These are phyloP conservation scores for Irineochytrium annulatum DNA, from an alignment of 192 early-diverging fungal species.

Conservation along the genomic window DNA sequence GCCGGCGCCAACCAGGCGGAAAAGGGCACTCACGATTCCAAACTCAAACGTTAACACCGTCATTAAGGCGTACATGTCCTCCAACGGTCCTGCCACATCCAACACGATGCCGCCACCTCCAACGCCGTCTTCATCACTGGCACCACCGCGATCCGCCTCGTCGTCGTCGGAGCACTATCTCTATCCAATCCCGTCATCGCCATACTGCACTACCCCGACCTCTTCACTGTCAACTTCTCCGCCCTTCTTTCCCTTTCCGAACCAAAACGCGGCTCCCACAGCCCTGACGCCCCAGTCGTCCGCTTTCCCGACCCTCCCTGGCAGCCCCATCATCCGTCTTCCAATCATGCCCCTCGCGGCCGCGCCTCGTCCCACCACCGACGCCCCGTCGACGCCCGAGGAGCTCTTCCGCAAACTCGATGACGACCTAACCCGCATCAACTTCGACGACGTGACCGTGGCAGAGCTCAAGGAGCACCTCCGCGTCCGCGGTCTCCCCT, in stretches of 20 bases:
- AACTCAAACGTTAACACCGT: background rate
- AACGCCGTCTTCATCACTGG: background rate
- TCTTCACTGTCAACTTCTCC: background rate
- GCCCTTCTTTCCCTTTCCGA: background rate
- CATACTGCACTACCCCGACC: background rate
- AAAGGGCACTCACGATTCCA: background rate
- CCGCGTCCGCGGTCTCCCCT: slow-evolving; percentile 59
- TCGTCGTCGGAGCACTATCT: too few species aligned
- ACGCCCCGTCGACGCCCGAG: slow-evolving; percentile 3
- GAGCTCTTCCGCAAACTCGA: slow-evolving; percentile 47
- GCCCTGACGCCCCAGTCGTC: background rate
- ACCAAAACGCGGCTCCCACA: background rate
- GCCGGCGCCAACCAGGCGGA: background rate
- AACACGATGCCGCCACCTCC: background rate
- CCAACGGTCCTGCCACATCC: background rate
- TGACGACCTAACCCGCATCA: slow-evolving; percentile 55
- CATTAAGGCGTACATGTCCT: background rate
- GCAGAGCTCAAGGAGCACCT: slow-evolving; percentile 72
- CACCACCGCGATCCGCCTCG: too few species aligned
- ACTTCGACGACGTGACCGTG: slow-evolving; percentile 75
- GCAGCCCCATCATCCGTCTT: background rate
- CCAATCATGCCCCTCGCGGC: slow-evolving; percentile 5
- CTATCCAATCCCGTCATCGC: background rate
- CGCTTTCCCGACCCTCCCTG: background rate
- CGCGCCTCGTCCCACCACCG: background rate